Percentiles rank a stretch among this genome's conserved stretches.
Conservation (phyloP, 2,329 filamentous ascomycete genomes). For the Xylariaceae sp. region DNA sequence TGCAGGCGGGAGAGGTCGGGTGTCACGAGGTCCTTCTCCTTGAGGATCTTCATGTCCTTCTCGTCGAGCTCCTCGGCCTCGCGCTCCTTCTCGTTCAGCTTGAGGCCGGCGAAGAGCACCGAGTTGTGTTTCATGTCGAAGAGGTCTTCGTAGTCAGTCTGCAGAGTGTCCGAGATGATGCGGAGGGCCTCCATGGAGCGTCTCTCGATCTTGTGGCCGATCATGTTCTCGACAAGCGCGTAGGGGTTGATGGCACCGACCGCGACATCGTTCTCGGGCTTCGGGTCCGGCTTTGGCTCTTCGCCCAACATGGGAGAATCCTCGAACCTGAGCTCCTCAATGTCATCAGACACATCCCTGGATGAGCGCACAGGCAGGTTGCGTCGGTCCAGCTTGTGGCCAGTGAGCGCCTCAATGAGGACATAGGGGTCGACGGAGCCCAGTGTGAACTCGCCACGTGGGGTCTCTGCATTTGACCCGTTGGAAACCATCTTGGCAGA, state of each 20-base stretch:
- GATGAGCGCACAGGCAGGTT: slow-evolving; percentile 18
- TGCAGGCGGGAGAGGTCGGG: slow-evolving; percentile 34
- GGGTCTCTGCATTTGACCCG: too few species aligned
- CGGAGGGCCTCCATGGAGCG: slow-evolving; percentile 24
- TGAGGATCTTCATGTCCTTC: slow-evolving; percentile 33
- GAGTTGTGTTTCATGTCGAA: slow-evolving; percentile 38
- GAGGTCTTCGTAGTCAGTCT: slow-evolving; percentile 40
- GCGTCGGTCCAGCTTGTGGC: slow-evolving; percentile 23
- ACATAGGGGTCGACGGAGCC: slow-evolving; percentile 27
- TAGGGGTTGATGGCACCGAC: slow-evolving; percentile 37
- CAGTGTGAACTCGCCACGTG: too few species aligned
- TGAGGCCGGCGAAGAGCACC: slow-evolving; percentile 34
- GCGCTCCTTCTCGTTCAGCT: slow-evolving; percentile 30
- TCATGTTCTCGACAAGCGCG: slow-evolving; percentile 34
- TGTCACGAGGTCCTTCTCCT: slow-evolving; percentile 33
- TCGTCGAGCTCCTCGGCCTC: slow-evolving; percentile 29
- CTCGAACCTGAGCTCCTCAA: slow-evolving; percentile 20
- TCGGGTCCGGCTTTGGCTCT: slow-evolving; percentile 25
- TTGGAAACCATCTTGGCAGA: too few species aligned
- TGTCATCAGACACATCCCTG: slow-evolving; percentile 27
- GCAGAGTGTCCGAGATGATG: slow-evolving; percentile 34
- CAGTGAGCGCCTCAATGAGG: slow-evolving; percentile 31
- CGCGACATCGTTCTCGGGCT: slow-evolving; percentile 28
- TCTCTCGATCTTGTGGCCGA: slow-evolving; percentile 34
- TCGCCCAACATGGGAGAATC: slow-evolving; percentile 8